A percentile compares a stretch with the other conserved stretches of the same genome.
Conservation (phyloP, 1,284 basidiomycete species). For the Malassezia furfur region DNA sequence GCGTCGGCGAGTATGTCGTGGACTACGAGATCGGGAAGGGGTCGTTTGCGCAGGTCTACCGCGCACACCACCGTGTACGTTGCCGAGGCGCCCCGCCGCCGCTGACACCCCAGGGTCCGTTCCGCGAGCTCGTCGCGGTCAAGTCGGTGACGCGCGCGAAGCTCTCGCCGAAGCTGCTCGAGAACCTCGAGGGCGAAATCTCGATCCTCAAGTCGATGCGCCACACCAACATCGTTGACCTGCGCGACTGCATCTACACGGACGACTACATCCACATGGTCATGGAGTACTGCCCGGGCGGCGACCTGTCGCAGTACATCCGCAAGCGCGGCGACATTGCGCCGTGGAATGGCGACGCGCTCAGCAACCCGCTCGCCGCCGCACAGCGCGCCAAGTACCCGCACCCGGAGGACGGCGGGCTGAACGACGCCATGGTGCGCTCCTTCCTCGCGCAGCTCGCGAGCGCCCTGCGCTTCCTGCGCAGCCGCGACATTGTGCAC, state of each 20-base stretch:
- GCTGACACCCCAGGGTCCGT: slow-evolving; percentile 2
- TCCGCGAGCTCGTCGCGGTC: slow-evolving; percentile 62
- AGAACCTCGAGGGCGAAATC: slow-evolving; percentile 95
- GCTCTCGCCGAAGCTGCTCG: slow-evolving; percentile 81
- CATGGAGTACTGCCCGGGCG: slow-evolving; percentile 93
- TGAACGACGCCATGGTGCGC: slow-evolving; percentile 80
- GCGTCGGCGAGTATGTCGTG: slow-evolving; percentile 52
- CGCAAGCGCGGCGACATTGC: slow-evolving; percentile 48
- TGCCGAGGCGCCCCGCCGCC: not conserved
- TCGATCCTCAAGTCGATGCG: slow-evolving; percentile 87
- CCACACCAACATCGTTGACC: slow-evolving; percentile 83
- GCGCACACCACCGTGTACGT: slow-evolving; percentile 57
- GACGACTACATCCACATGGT: slow-evolving; percentile 91
- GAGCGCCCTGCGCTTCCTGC: slow-evolving; percentile 81
- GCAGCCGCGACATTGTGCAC: slow-evolving; percentile 81
- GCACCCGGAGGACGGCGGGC: slow-evolving; percentile 78
- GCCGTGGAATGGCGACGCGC: slow-evolving; percentile 19
- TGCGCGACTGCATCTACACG: slow-evolving; percentile 86
- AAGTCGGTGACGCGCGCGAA: slow-evolving; percentile 86
- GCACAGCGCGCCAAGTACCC: slow-evolving; percentile 59
- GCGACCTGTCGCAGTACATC: slow-evolving; percentile 91
- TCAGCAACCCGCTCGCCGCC: slow-evolving; percentile 5
- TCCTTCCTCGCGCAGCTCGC: slow-evolving; percentile 92
- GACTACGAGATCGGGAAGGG: slow-evolving; percentile 59
- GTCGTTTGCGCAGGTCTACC: slow-evolving; percentile 91